Evolutionary conservation across 176 grass and related monocot species (phyloP).

Genomic region (Rhynchospora pubera): DNA sequence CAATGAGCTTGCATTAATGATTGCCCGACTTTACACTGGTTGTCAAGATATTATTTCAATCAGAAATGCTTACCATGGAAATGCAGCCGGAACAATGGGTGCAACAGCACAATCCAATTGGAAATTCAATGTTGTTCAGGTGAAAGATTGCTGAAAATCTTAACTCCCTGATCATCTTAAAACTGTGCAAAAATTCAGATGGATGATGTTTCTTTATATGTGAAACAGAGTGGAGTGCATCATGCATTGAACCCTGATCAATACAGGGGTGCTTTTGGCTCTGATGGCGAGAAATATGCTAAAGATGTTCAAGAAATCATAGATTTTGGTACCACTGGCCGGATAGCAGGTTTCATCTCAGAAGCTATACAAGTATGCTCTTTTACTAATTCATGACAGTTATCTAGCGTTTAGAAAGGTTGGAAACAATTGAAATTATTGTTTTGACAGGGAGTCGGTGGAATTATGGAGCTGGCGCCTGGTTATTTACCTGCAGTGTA

Average conservation of each 20-base stretch:
- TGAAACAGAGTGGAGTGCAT: conserved; percentile 70
- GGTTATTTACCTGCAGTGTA: conserved; percentile 88
- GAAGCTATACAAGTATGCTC: conserved; percentile 86
- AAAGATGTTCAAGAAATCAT: conserved; percentile 94
- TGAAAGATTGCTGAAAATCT: neutral
- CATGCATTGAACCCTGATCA: conserved; percentile 88
- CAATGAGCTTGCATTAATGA: conserved; percentile 90
- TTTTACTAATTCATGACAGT: conserved; percentile 3
- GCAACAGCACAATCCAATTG: conserved; percentile 69
- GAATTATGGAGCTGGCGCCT: conserved; percentile 85
- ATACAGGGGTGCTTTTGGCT: conserved; percentile 80
- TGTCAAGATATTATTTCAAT: conserved; percentile 79
- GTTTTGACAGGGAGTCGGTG: conserved; percentile 68
- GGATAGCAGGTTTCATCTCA: conserved; percentile 81
- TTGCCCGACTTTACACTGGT: conserved; percentile 83
- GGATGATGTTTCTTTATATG: neutral
- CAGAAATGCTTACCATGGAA: conserved; percentile 97
- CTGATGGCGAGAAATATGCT: conserved; percentile 84
- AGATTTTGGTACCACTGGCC: conserved; percentile 81
- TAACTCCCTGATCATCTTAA: neutral
- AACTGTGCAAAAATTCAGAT: neutral
- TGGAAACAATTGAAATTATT: neutral
- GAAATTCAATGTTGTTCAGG: conserved; percentile 94
- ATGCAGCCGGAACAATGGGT: conserved; percentile 95
- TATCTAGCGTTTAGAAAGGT: neutral